Conservation (phyloP, 2,329 filamentous ascomycete species). For the Simplicillium aogashimaense region DNA sequence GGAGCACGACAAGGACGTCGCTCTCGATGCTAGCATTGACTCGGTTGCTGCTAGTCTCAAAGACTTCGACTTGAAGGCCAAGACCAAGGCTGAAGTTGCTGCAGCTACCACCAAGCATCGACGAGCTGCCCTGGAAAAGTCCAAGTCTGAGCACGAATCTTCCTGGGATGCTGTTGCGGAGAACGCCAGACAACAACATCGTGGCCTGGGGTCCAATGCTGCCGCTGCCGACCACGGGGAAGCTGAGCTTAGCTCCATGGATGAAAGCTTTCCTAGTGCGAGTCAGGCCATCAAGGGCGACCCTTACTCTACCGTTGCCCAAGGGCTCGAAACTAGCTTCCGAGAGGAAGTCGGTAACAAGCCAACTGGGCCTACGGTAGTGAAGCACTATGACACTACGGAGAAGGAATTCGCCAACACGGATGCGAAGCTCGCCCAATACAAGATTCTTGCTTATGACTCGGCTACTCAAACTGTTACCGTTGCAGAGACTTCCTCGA, state of each 20-base stretch:
- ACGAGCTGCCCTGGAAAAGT: conserved; percentile 1
- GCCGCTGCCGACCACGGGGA: conserved; percentile 14
- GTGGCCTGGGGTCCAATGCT: neutral
- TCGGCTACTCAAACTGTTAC: conserved; percentile 45
- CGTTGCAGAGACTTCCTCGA: conserved; percentile 50
- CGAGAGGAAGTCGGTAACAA: conserved; percentile 28
- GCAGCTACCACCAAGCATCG: neutral
- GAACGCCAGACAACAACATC: neutral
- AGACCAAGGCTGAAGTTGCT: neutral
- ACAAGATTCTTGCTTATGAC: conserved; percentile 61
- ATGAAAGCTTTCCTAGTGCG: conserved; percentile 27
- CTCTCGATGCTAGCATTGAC: neutral
- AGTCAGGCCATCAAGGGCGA: conserved; percentile 17
- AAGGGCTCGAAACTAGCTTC: conserved; percentile 39
- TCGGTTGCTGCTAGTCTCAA: neutral
- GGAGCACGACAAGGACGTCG: neutral
- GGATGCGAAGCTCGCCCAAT: conserved; percentile 18
- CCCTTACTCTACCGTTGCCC: conserved; percentile 31
- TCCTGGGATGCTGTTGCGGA: conserved; percentile 6
- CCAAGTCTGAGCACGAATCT: conserved; percentile 7
- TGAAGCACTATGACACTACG: conserved; percentile 18
- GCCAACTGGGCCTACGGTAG: conserved; percentile 22
- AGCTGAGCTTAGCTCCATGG: conserved; percentile 25
- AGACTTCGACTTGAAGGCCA: neutral
- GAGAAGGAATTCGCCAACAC: conserved; percentile 3